Base-by-base conservation (phyloP, 768 basidiomycete genomes). In the Leccinum rimulosum region DNA sequence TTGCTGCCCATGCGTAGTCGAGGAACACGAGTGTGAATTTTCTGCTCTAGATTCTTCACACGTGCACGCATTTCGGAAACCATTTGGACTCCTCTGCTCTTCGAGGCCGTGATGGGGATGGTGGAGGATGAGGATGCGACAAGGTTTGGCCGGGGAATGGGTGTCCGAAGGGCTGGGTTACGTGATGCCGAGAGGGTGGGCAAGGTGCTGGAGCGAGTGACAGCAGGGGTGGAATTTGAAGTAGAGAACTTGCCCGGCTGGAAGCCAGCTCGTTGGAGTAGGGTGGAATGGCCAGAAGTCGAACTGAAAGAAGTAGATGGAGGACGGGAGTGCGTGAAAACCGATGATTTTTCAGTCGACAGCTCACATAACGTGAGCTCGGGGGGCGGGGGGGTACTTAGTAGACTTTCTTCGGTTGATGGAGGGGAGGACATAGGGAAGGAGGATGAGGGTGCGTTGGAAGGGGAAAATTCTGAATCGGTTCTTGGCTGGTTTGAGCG, bases 31-130 rank as follows among this genome's bases (percentile, higher is more conserved):
- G 90, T 91, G 67, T 93, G 90, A 49, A 94, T 89, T 74, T 89
- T 91, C 74, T 91, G 90, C 67, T 93, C 90, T 40, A 94, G 74
- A 64, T 87, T 89, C 68, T 80, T 85, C 31, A 94, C 91, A 54
- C 89, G 82, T 40, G 90, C 91, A 45, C 93, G 84, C 88, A 95
- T 92, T 70, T 94, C 93, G 25, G 89, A 88, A 6, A 93, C 91
- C 93, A 95, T 94, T 68, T 94, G 91, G 3, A 93, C 90, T 28
- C 91, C 92, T 70, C 86, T 89, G 70, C 82, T 92, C 76, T 80
- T 89, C 4, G 89, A 81, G 12, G 82, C 74, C 3, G 82, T 81
- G 55, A 79, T 64, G 8, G 71, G 70, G 43, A 76, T 70, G 51
- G 60, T 66, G 7, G 70, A 64, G 9, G 76, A 69, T 40, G 73